A percentile compares a stretch with the other conserved stretches of the same genome.
Conservation (phyloP, 371 early-diverging fungal genomes). For the Apophysomyces ossiformis region DNA sequence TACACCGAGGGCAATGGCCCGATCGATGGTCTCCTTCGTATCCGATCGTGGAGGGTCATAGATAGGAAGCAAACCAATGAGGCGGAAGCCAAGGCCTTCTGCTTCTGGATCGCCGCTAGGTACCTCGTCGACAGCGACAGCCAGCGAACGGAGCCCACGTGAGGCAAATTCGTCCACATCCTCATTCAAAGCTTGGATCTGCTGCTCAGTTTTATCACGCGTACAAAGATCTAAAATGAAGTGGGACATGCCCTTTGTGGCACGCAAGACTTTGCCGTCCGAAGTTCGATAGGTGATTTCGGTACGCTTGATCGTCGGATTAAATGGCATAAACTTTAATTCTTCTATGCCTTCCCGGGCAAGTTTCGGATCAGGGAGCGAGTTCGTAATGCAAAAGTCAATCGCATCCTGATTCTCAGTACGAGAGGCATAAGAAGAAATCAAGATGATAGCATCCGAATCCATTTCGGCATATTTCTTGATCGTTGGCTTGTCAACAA, state of each 20-base stretch:
- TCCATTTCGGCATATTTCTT: conserved; percentile 62
- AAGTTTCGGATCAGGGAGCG: conserved; percentile 56
- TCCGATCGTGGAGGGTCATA: conserved; percentile 90
- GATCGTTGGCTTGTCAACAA: conserved; percentile 68
- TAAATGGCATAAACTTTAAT: conserved; percentile 83
- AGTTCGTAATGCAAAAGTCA: conserved; percentile 72
- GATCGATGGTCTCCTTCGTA: conserved; percentile 82
- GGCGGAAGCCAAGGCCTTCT: conserved; percentile 56
- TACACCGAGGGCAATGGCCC: conserved; percentile 85
- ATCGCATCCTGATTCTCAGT: conserved; percentile 78
- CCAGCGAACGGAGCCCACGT: conserved; percentile 85
- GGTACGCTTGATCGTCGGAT: conserved; percentile 88
- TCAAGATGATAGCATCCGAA: conserved; percentile 62
- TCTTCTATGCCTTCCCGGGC: conserved; percentile 72
- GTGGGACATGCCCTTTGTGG: conserved; percentile 78
- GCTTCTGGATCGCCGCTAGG: conserved; percentile 43
- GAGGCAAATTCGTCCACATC: conserved; percentile 77
- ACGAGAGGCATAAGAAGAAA: conserved; percentile 70
- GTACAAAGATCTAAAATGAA: conserved; percentile 73
- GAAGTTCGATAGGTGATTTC: conserved; percentile 71
- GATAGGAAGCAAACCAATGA: conserved; percentile 74
- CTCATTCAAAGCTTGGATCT: conserved; percentile 56
- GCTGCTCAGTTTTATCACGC: conserved; percentile 64
- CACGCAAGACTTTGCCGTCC: conserved; percentile 65
- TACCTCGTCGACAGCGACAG: conserved; percentile 72